Percentiles rank a stretch among this genome's conserved stretches.
These are phyloP conservation scores for Solanum ahanhuiri DNA, from an alignment of 257 asterid genomes.

Conservation along the genomic window DNA sequence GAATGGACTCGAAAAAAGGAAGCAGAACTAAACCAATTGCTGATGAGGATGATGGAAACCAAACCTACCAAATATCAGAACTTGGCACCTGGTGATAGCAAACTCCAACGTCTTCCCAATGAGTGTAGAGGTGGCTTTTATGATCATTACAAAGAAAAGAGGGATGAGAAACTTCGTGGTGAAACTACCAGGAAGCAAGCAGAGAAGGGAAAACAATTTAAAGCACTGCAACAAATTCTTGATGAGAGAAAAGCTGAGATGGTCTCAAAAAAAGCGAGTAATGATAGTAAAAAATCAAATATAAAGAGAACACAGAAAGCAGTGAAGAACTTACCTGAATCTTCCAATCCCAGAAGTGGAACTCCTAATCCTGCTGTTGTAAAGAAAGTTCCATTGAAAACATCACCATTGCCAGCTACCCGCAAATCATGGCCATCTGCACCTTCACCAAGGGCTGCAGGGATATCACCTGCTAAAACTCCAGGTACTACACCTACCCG, in stretches of 20 bases:
- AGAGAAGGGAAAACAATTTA: slow-evolving; percentile 50
- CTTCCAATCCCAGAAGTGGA: slow-evolving; percentile 49
- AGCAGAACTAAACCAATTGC: slow-evolving; percentile 76
- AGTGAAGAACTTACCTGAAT: slow-evolving; percentile 24
- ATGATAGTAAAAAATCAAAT: slow-evolving; percentile 27
- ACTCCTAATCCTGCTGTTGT: slow-evolving; percentile 34
- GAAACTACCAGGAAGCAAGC: slow-evolving; percentile 39
- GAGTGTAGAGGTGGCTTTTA: slow-evolving; percentile 53
- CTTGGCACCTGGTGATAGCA: slow-evolving; percentile 27
- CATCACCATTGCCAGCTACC: slow-evolving; percentile 60
- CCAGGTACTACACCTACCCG: slow-evolving; percentile 44
- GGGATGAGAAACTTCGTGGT: slow-evolving; percentile 62
- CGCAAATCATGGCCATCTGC: slow-evolving; percentile 88
- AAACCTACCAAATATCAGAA: slow-evolving; percentile 45
- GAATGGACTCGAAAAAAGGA: slow-evolving; percentile 93
- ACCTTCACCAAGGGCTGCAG: slow-evolving; percentile 52
- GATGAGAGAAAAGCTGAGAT: slow-evolving; percentile 25
- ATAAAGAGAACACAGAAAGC: slow-evolving; percentile 56
- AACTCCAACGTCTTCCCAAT: slow-evolving; percentile 44
- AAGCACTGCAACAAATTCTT: slow-evolving; percentile 6
- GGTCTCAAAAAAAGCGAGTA: slow-evolving; percentile 31
- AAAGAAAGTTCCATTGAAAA: slow-evolving; percentile 41
- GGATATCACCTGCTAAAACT: slow-evolving; percentile 50
- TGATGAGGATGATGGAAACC: slow-evolving; percentile 85
- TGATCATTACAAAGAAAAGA: slow-evolving; percentile 45